phyloP scores from a whole-genome alignment of 2,329 filamentous ascomycete species.

The Aspergillaceae sp. region DNA sequence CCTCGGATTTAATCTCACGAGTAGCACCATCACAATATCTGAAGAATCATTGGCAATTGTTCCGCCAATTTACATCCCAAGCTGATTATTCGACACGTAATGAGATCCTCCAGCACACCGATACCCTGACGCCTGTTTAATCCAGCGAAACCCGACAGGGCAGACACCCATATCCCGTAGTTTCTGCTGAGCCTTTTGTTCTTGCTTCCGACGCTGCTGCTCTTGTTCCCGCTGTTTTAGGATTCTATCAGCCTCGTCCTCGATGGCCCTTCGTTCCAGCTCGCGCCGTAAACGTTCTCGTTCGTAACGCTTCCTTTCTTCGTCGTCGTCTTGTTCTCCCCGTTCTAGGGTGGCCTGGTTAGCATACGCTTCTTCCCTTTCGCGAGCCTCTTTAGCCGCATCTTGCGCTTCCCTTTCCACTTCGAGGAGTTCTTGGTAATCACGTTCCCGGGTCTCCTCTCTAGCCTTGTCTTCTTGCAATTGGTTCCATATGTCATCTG shows the following conservation, averaged over 20 bases:
- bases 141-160: slow-evolving; percentile 50
- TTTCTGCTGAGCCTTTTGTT: slow-evolving; percentile 38
- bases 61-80: background rate
- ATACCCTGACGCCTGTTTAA: slow-evolving; percentile 51
- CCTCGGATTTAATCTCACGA: background rate
- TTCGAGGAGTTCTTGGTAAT: background rate
- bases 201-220: slow-evolving; percentile 28
- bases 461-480: slow-evolving; percentile 10
- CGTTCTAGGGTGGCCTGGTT: background rate
- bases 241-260: slow-evolving; percentile 33
- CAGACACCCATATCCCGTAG: slow-evolving; percentile 50
- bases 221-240: slow-evolving; percentile 28
- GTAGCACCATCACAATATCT: background rate
- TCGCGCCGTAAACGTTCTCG: slow-evolving; percentile 13
- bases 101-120: slow-evolving; percentile 55
- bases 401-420: background rate
- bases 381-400: background rate
- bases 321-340: slow-evolving; percentile 6
- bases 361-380: background rate
- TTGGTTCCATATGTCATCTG: slow-evolving; percentile 17
- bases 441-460: slow-evolving; percentile 1
- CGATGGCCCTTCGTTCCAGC: slow-evolving; percentile 18
- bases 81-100: slow-evolving; percentile 37
- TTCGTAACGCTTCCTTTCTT: slow-evolving; percentile 22
- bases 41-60: background rate